These are phyloP conservation scores for Pythium diclinum DNA, from an alignment of 352 stramenopile species.

Conservation along the genomic window DNA sequence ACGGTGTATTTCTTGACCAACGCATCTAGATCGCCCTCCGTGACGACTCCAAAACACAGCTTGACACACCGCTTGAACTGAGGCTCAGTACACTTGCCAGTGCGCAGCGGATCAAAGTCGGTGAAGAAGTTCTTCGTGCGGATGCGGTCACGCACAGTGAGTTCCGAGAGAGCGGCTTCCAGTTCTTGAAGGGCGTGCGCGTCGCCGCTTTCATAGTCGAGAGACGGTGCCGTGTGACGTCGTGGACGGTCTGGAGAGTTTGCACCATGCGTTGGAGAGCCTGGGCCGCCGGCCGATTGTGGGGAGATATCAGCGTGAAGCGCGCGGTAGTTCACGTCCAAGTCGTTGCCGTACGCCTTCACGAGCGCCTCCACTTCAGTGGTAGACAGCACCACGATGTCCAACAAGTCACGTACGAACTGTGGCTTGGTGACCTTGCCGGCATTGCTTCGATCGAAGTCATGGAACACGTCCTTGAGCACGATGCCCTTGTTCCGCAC, in stretches of 20 bases:
- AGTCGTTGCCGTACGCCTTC: conserved; percentile 66
- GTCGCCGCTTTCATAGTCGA: conserved; percentile 3
- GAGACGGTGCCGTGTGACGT: conserved; percentile 33
- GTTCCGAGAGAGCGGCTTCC: conserved; percentile 52
- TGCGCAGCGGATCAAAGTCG: conserved; percentile 76
- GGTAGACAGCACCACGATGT: conserved; percentile 52
- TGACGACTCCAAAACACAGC: conserved; percentile 64
- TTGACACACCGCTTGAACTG: conserved; percentile 83
- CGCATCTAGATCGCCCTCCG: conserved; percentile 54
- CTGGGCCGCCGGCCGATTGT: conserved; percentile 28
- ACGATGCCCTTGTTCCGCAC: conserved; percentile 81
- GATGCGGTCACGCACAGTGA: conserved; percentile 70
- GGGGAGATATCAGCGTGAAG: conserved; percentile 73
- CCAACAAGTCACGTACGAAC: conserved; percentile 69
- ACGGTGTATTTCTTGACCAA: conserved; percentile 61
- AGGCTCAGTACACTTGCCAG: conserved; percentile 66
- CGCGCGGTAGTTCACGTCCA: conserved; percentile 76
- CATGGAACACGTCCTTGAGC: conserved; percentile 85
- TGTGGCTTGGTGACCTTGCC: conserved; percentile 79
- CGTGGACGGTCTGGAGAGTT: conserved; percentile 57
- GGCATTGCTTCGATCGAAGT: conserved; percentile 83
- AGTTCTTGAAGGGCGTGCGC: conserved; percentile 43
- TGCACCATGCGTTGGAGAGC: conserved; percentile 25
- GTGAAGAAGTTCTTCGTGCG: conserved; percentile 84
- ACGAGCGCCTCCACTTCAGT: conserved; percentile 57